Evolutionary conservation across 2,329 filamentous ascomycete species (phyloP).

Genomic region (Nemania serpens): DNA sequence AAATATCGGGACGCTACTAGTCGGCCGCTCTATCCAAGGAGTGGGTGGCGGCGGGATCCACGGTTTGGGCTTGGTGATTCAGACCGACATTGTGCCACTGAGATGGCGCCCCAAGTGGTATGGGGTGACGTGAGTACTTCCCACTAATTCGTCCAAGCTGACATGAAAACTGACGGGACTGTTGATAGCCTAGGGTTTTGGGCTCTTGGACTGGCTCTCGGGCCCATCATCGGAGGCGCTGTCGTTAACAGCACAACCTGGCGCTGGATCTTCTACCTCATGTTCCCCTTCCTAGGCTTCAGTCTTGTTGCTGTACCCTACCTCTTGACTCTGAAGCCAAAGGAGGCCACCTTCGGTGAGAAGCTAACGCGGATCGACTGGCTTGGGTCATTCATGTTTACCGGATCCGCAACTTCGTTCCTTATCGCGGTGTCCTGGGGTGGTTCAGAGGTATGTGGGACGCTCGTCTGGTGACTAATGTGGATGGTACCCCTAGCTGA

Average conservation of each 20-base stretch:
- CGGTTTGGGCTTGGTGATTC: conserved; percentile 47
- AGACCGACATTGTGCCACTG: conserved; percentile 50
- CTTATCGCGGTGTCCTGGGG: conserved; percentile 55
- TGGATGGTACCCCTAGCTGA: conserved; percentile 6
- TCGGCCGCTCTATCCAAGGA: conserved; percentile 47
- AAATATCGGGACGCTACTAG: conserved; percentile 43
- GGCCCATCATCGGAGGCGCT: conserved; percentile 27
- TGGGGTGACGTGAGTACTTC: conserved; percentile 41
- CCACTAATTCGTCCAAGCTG: too few relatives aligned
- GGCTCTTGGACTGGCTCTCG: conserved; percentile 27
- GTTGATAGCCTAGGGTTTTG: conserved; percentile 19
- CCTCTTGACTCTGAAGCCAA: conserved; percentile 48
- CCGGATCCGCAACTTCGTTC: conserved; percentile 48
- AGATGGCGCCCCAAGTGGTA: conserved; percentile 49
- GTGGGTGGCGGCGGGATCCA: conserved; percentile 50
- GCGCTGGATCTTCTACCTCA: conserved; percentile 46
- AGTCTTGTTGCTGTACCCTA: conserved; percentile 47
- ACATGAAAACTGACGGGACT: background rate
- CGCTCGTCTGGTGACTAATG: background rate
- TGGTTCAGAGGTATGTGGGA: conserved; percentile 40
- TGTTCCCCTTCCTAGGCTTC: conserved; percentile 50
- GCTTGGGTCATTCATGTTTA: conserved; percentile 52
- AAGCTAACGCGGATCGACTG: conserved; percentile 51
- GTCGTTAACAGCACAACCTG: conserved; percentile 26
- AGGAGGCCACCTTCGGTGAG: conserved; percentile 38